A percentile compares a stretch with the other conserved stretches of the same genome.
phyloP scores from a whole-genome alignment of 306 rosid species.

The Chamaecrista fasciculata region DNA sequence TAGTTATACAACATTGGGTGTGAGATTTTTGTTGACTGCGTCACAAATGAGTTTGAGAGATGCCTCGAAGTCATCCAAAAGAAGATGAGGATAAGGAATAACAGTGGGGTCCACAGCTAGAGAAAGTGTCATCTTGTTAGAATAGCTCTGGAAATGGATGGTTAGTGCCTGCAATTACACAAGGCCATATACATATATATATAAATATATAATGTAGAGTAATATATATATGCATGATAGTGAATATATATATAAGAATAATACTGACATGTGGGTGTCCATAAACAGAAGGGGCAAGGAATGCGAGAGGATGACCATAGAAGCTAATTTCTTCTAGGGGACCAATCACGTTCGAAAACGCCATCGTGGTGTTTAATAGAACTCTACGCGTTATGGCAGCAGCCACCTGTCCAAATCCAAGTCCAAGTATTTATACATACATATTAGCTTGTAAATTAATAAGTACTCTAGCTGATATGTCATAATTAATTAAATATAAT shows the following conservation, averaged over 20 bases:
- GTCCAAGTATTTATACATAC: no score
- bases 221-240: no score
- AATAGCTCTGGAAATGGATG: constrained; percentile 59
- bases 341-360: constrained; percentile 59
- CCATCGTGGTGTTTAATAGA: constrained; percentile 44
- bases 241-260: no score
- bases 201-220: no score
- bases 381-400: constrained; percentile 42
- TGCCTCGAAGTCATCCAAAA: constrained; percentile 55
- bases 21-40: constrained; percentile 25
- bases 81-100: constrained; percentile 50
- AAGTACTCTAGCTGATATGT: no score
- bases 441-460: no score
- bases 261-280: constrained; percentile 68
- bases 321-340: constrained; percentile 66
- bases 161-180: constrained; percentile 52
- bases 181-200: no score
- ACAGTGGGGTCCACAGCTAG: constrained; percentile 50
- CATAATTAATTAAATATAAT: no score
- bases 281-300: constrained; percentile 59
- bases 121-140: constrained; percentile 48
- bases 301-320: constrained; percentile 56
- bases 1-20: constrained; percentile 1
- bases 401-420: constrained; percentile 42
- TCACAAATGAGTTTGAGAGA: constrained; percentile 48